A percentile compares a stretch with the other conserved stretches of the same genome.
Evolutionary conservation across 257 asterid species (phyloP).

Genomic region (Jasminum sambac): DNA sequence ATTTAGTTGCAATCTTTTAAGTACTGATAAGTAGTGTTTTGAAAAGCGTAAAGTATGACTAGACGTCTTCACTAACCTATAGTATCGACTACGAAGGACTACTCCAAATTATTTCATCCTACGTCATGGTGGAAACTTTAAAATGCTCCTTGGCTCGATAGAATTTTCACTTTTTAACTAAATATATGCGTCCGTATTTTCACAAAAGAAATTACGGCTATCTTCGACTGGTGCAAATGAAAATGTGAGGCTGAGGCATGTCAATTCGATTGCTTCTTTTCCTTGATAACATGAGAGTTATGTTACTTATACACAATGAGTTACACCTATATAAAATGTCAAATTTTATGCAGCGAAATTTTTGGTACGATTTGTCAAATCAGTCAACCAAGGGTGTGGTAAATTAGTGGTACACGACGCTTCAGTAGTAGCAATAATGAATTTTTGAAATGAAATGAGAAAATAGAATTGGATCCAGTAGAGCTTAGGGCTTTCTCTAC

Average conservation of each 20-base stretch:
- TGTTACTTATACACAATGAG: too few relatives aligned
- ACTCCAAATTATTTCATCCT: too few relatives aligned
- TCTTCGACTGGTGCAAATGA: background rate
- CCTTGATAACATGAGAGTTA: background rate
- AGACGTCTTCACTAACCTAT: too few relatives aligned
- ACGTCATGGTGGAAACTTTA: too few relatives aligned
- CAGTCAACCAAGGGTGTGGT: conserved; percentile 15
- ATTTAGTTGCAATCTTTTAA: background rate
- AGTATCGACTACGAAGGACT: too few relatives aligned
- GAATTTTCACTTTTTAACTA: too few relatives aligned
- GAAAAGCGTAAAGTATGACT: too few relatives aligned
- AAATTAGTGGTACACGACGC: conserved; percentile 24
- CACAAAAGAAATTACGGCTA: too few relatives aligned
- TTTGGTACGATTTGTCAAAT: background rate
- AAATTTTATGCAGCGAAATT: too few relatives aligned
- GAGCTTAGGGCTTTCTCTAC: conserved; percentile 25
- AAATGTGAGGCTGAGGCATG: background rate
- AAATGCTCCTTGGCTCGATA: too few relatives aligned
- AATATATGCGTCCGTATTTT: too few relatives aligned
- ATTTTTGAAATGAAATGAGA: conserved; percentile 11
- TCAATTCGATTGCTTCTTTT: background rate
- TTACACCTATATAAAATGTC: too few relatives aligned
- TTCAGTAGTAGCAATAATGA: conserved; percentile 21
- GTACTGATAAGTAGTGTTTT: background rate
- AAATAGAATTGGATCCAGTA: conserved; percentile 19